Evolutionary conservation across 1,139 yeast genomes (phyloP), one percentile per base, ranked within the genome.

Genomic region (Yamadazyma spencermartinsiae): DNA sequence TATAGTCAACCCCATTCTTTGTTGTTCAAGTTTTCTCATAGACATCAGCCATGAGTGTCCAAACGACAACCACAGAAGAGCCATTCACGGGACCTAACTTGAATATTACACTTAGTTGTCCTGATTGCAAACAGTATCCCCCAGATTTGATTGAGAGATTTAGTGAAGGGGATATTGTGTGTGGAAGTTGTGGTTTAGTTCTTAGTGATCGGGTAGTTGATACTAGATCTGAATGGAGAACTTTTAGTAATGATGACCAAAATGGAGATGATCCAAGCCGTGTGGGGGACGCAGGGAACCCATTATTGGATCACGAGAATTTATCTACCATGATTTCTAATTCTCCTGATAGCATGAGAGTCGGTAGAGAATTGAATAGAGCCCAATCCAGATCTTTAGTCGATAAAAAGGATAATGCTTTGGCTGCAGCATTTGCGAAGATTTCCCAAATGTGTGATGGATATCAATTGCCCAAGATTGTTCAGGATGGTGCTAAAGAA

Each of bases 221-320:
- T 58, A 90, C 96, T 4, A 74, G 98, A 51, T 87, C 96, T 2
- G 98, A 92, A 71, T 92, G 98, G 98, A 86, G 98, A 72, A 92
- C 98, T 2, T 92, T 92, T 63, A 80, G 86, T 46, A 92, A 92
- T 60, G 98, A 92, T 61, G 98, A 92, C 60, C 98, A 90, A 63
- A 94, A 92, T 50, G 96, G 95, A 52, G 98, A 89, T 58, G 98
- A 92, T 61, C 98, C 98, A 3, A 84, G 95, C 52, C 98, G 98
- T 86, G 98, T 92, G 48, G 98, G 98, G 61, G 98, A 90, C 57
- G 98, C 98, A 3, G 85, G 94, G n/a, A 90, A 90, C 58, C 97
- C 98, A 11, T 68, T 90, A 44, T 72, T 94, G 52, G 98, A 90
- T 55, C 86, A 95, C 18, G 94, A 86, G 53, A 95, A 89, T 61